phyloP scores from a whole-genome alignment of 2,329 filamentous ascomycete species.

The Pochonia chlamydosporia region DNA sequence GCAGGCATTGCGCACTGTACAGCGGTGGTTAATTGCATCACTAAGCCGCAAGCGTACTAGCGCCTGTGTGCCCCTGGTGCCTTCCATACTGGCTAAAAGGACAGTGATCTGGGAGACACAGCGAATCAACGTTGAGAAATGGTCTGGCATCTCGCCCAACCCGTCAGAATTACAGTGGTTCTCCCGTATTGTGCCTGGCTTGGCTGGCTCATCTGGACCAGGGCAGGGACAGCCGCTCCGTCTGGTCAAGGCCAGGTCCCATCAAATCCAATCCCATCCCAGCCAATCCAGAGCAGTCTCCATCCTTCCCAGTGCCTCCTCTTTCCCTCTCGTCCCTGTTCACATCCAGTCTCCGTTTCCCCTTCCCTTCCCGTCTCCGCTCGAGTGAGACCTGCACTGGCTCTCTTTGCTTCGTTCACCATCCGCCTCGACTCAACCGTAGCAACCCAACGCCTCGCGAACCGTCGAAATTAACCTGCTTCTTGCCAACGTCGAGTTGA shows the following conservation, averaged over 20 bases:
- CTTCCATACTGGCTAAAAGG: not conserved
- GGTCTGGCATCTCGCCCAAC: not conserved
- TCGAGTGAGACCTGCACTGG: conserved; percentile 12
- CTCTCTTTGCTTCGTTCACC: conserved; percentile 10
- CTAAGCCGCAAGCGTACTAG: conserved; percentile 9
- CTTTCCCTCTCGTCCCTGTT: no score
- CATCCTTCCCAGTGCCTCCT: no score
- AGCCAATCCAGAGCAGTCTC: no score
- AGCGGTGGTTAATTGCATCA: not conserved
- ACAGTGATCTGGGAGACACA: not conserved
- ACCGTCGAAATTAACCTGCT: conserved; percentile 7
- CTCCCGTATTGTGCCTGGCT: no score
- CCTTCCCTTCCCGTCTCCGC: conserved; percentile 9
- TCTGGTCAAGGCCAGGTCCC: no score
- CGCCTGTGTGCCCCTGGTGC: conserved; percentile 4
- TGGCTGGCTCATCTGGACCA: no score
- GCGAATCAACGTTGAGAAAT: not conserved
- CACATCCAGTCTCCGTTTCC: no score
- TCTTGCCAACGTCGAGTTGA: no score
- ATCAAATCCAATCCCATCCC: no score
- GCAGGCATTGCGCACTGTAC: conserved; percentile 9
- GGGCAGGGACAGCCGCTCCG: no score
- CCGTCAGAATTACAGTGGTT: no score
- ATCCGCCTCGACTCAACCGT: conserved; percentile 3
- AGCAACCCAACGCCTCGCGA: conserved; percentile 9